A percentile compares a stretch with the other conserved stretches of the same genome.
Evolutionary conservation across 495 filamentous ascomycete species (phyloP).

Genomic region (Pseudomonodictys pantanalensis): DNA sequence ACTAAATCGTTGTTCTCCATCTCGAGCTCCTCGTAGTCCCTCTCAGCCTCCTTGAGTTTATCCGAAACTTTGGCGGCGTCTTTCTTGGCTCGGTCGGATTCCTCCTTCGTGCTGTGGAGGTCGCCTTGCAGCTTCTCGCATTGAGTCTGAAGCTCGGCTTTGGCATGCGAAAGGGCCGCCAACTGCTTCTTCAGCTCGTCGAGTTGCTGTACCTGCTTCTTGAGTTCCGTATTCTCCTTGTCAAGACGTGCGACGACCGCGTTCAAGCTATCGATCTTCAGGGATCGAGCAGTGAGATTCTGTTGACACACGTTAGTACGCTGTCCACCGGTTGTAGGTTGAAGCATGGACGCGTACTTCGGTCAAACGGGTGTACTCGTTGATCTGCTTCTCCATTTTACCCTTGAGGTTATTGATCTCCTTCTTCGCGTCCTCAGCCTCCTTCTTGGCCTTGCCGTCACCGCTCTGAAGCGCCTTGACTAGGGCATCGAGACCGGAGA

Average conservation of each 20-base stretch:
- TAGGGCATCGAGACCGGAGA: background rate
- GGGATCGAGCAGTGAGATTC: background rate
- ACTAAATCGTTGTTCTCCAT: background rate
- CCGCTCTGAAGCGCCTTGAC: conserved; percentile 4
- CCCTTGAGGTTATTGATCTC: background rate
- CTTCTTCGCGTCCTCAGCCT: background rate
- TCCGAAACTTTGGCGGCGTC: background rate
- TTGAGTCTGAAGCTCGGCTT: background rate
- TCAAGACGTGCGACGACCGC: background rate
- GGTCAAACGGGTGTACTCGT: background rate
- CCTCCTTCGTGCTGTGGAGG: background rate
- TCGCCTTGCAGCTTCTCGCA: background rate
- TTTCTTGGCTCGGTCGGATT: background rate
- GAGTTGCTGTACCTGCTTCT: background rate
- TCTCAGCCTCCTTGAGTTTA: background rate
- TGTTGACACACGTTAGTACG: background rate
- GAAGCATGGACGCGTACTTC: background rate
- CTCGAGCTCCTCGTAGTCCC: background rate
- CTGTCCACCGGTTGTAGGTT: background rate
- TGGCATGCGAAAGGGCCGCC: background rate
- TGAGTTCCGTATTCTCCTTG: background rate
- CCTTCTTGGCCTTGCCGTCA: background rate
- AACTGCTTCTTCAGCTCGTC: background rate
- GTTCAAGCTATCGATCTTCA: background rate
- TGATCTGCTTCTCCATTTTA: conserved; percentile 5